Conservation (phyloP, 208 protist species). For the Trichomonas gallinae region DNA sequence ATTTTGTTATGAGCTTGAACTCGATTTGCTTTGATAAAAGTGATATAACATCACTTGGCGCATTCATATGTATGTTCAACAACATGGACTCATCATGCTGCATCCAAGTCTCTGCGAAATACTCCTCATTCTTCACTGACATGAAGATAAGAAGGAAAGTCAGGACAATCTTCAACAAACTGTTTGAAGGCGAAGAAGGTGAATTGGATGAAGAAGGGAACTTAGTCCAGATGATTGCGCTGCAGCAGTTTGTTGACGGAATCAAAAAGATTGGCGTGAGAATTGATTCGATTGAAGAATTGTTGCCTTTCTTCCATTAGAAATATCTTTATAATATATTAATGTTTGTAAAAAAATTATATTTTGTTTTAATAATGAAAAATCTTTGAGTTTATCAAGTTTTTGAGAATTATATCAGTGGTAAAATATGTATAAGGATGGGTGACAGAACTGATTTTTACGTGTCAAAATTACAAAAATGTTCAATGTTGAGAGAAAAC, state of each 20-base stretch:
- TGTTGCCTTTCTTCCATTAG: not conserved
- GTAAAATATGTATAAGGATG: too few relatives aligned
- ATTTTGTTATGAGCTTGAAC: not conserved
- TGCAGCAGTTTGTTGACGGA: not conserved
- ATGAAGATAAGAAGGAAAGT: not conserved
- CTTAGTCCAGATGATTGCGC: not conserved
- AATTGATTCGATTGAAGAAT: not conserved
- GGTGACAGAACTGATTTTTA: too few relatives aligned
- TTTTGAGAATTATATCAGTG: too few relatives aligned
- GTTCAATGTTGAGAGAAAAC: too few relatives aligned
- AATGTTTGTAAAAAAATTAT: too few relatives aligned
- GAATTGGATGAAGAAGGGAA: not conserved
- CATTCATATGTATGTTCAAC: not conserved
- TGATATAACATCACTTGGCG: not conserved
- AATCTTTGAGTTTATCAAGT: too few relatives aligned
- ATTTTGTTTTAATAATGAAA: too few relatives aligned
- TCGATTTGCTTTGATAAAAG: not conserved
- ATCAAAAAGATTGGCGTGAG: not conserved
- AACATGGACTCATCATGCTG: not conserved
- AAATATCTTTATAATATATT: too few relatives aligned
- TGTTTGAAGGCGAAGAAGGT: not conserved
- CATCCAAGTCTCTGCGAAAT: not conserved
- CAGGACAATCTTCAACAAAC: not conserved
- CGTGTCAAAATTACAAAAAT: too few relatives aligned
- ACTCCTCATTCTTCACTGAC: not conserved